Percentiles rank a stretch among this genome's conserved stretches.
phyloP scores from a whole-genome alignment of 345 rosid species.

The Cardamine occulta region DNA sequence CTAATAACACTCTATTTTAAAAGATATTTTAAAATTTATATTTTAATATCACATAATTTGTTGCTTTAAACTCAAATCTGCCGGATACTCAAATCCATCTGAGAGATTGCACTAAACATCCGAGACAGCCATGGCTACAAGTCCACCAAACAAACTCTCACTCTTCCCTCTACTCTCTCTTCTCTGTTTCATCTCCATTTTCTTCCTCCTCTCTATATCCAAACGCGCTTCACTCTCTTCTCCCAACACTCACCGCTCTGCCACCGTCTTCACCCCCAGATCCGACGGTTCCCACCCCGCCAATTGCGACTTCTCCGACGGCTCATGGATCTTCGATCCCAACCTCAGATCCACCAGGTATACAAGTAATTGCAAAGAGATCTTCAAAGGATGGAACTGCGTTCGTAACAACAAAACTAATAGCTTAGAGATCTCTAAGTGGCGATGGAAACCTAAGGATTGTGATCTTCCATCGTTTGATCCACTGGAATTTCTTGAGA shows the following conservation, averaged over 20 bases:
- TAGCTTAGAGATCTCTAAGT: slow-evolving; percentile 57
- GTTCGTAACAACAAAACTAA: slow-evolving; percentile 68
- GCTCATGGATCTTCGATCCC: slow-evolving; percentile 79
- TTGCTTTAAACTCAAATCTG: no score
- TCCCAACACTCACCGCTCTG: slow-evolving; percentile 40
- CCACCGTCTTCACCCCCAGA: slow-evolving; percentile 33
- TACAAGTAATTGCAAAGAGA: slow-evolving; percentile 76
- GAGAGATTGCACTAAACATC: background rate
- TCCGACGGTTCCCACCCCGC: slow-evolving; percentile 10
- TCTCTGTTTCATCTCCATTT: slow-evolving; percentile 64
- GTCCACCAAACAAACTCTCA: slow-evolving; percentile 49
- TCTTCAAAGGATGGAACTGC: slow-evolving; percentile 97
- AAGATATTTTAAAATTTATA: no score
- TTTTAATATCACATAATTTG: no score
- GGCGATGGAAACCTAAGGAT: slow-evolving; percentile 83
- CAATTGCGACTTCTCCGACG: slow-evolving; percentile 65
- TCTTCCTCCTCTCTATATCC: slow-evolving; percentile 58
- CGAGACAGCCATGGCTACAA: slow-evolving; percentile 41
- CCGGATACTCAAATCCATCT: no score
- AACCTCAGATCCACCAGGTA: slow-evolving; percentile 48
- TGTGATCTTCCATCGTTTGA: slow-evolving; percentile 72
- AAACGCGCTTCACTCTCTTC: slow-evolving; percentile 52
- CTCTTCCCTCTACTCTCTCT: slow-evolving; percentile 63
- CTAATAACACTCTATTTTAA: no score
- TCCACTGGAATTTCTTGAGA: slow-evolving; percentile 58